Evolutionary conservation across 768 basidiomycete genomes (phyloP).

Genomic region (Lactarius psammicola): DNA sequence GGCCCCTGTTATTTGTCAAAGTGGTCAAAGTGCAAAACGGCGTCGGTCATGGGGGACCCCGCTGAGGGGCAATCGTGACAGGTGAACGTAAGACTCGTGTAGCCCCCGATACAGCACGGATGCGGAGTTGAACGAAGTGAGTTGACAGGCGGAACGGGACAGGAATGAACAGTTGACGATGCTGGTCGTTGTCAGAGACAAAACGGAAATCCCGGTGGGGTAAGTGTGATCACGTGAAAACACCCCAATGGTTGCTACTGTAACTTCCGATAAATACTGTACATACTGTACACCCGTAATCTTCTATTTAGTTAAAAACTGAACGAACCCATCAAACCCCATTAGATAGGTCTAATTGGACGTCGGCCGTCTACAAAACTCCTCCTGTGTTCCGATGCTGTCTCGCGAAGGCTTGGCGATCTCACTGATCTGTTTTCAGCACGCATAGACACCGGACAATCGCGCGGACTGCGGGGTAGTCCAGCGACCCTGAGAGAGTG

Average conservation of each 20-base stretch:
- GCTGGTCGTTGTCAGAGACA: too few relatives aligned
- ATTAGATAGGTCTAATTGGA: not conserved
- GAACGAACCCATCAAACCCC: not conserved
- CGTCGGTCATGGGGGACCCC: not conserved
- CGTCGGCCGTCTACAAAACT: not conserved
- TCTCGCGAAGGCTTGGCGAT: not conserved
- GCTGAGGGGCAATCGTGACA: not conserved
- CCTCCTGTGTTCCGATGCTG: not conserved
- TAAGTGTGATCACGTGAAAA: too few relatives aligned
- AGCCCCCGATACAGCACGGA: not conserved
- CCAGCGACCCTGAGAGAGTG: not conserved
- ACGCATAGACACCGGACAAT: not conserved
- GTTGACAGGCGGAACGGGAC: not conserved
- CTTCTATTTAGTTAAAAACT: not conserved
- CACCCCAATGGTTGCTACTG: too few relatives aligned
- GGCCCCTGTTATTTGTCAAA: not conserved
- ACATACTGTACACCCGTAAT: not conserved
- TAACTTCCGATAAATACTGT: too few relatives aligned
- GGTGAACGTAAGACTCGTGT: too few relatives aligned
- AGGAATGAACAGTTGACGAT: not conserved
- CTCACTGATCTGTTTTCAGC: not conserved
- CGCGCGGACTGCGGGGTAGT: slow-evolving; percentile 3
- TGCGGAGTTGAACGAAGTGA: not conserved
- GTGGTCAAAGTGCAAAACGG: not conserved
- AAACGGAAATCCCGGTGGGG: not conserved